Base-by-base conservation (phyloP, 352 stramenopile species). In the Pilasporangium apinafurcum region DNA sequence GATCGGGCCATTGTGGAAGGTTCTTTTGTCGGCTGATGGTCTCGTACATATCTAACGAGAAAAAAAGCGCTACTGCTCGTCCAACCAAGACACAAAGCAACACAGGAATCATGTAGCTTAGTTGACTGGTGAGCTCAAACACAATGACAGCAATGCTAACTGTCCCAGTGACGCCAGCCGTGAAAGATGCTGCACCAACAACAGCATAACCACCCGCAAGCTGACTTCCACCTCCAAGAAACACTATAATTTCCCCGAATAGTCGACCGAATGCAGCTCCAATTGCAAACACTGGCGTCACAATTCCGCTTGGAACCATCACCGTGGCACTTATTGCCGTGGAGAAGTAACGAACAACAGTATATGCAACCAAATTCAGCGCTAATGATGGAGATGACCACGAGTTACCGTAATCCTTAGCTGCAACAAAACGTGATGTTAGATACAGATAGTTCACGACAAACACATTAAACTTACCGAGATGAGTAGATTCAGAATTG, bases 251-350 rank as follows among this genome's bases (percentile, higher is more conserved):
- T 50, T 97, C 88, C 24, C 91, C 91, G 68, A 96, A 92, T 9
- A 97, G 59, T 7, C 91, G 72, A 4, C 91, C 91, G 14, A 97
- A 53, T 2, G 69, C 75, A 3, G 83, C 83, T n/a, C 91, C 91
- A 24, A 95, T 73, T 4, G 89, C 69, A 50, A 97, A 97, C 17
- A 96, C 68, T 1, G 91, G 90, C 16, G 85, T 96, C 35, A 97
- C 92, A 25, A 97, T 76, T 5, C 91, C 91, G 18, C 83, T 86
- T 4, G 89, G 88, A 3, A 97, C 70, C 34, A 90, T 86, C 18
- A 96, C 70, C 0, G 76, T 92, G 5, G 87, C 78, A 25, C 63
- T 89, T 32, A 94, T 69, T 3, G 61, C 75, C 3, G 83, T 82
- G 2, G 81, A 72, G 45, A 93, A 65, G 45, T 95, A 91, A 2